These are phyloP conservation scores for Zygosaccharomyces rouxii DNA, from an alignment of 805 yeast genomes.

Conservation along the genomic window DNA sequence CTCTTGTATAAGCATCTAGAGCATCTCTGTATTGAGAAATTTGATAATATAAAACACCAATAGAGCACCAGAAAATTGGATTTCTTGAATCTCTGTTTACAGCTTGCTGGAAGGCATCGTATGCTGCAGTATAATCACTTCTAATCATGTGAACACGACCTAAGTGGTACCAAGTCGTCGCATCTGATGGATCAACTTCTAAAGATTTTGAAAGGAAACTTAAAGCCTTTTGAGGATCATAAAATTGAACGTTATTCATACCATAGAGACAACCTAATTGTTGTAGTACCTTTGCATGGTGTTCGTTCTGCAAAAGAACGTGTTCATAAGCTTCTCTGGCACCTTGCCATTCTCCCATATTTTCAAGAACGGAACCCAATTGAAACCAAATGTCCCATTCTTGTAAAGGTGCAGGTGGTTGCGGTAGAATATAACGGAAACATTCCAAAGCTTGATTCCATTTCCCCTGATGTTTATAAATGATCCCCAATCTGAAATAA, in stretches of 20 bases:
- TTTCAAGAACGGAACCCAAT: slow-evolving; percentile 92
- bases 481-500: slow-evolving; percentile 92
- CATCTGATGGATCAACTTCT: slow-evolving; percentile 85
- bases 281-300: slow-evolving; percentile 93
- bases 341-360: slow-evolving; percentile 82
- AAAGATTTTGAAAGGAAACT: slow-evolving; percentile 78
- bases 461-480: slow-evolving; percentile 91
- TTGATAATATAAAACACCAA: slow-evolving; percentile 94
- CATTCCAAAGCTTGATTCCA: slow-evolving; percentile 86
- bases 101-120: slow-evolving; percentile 97
- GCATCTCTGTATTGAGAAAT: slow-evolving; percentile 96
- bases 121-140: slow-evolving; percentile 91
- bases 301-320: slow-evolving; percentile 82
- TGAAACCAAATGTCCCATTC: slow-evolving; percentile 99
- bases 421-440: slow-evolving; percentile 82
- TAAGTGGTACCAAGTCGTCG: slow-evolving; percentile 94
- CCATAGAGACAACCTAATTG: slow-evolving; percentile 94
- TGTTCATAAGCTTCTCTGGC: slow-evolving; percentile 95
- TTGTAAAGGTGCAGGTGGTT: slow-evolving; percentile 93
- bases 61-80: slow-evolving; percentile 96
- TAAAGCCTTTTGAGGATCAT: slow-evolving; percentile 79
- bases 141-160: slow-evolving; percentile 97
- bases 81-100: slow-evolving; percentile 94
- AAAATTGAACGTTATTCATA: slow-evolving; percentile 51
- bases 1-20: slow-evolving; percentile 93